Base-by-base conservation (phyloP, 495 filamentous ascomycete species). In the Lentithecium fluviatile region DNA sequence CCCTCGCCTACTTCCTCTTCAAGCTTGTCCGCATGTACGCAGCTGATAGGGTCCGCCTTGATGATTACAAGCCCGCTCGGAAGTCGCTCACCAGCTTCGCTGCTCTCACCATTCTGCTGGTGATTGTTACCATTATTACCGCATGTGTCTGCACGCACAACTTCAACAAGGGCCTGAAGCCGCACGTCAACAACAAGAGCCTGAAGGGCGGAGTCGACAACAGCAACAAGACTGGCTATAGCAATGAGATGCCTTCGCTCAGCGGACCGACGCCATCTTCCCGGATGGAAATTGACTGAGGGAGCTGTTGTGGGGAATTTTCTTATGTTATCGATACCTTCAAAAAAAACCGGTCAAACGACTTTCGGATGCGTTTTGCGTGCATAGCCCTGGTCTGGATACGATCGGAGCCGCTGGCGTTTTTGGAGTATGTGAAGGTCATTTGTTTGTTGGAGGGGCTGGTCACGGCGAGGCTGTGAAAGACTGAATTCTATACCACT, bases 11-110 rank as follows among this genome's bases (percentile, higher is more conserved):
- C 76, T 98, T 98, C 81, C 81, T 96, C 70, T 98, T 97, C 84
- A 98, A 98, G 79, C 84, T 97, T 24, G 85, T 91, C 55, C 91
- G 94, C 70, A 98, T 98, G 85, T 98, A 95, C 77, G 81, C 83
- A 58, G 74, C 78, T 15, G 65, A 65, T 13, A 77, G 76, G n/a
- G 70, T 65, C 25, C 62, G 62, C 25, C 36, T 51, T 2, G 29
- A 71, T 6, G 71, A 78, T 57, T 98, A 97, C 74, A 56, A 78
- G 23, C 83, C 93, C 0, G 91, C 90, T 17, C 83, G 85, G 45
- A 83, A 83, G 54, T 88, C 85, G 42, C 79, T 98, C 69, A 97
- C 94, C 20, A 88, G 88, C 60, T 98, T 98, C 74, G 91, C 94
- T 52, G 83, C 95, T 56, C 88, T 98, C 67, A 97, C 95, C 20